Evolutionary conservation across 1,284 basidiomycete genomes (phyloP).

Genomic region (Takashimella tepidaria): DNA sequence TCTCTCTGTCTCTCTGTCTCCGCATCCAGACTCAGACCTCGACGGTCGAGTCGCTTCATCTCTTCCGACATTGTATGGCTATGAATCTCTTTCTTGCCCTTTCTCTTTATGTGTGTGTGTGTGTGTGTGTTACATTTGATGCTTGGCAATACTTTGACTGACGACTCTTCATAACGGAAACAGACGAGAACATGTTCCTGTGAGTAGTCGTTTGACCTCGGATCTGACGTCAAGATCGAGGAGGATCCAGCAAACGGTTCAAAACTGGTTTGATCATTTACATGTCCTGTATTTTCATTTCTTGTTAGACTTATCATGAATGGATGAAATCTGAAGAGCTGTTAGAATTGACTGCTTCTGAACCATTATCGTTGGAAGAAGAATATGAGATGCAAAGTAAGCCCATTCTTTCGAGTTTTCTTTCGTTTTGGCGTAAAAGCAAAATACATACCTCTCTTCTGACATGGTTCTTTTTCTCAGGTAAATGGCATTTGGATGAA

Average conservation of each 20-base stretch:
- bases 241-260: too few species aligned
- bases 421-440: not conserved
- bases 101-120: too few species aligned
- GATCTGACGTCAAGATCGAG: too few species aligned
- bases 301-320: slow-evolving; percentile 73
- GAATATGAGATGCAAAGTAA: slow-evolving; percentile 90
- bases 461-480: slow-evolving; percentile 45
- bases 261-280: too few species aligned
- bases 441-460: too few species aligned
- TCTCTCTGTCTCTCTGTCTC: too few species aligned
- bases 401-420: slow-evolving; percentile 38
- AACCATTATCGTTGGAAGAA: slow-evolving; percentile 72
- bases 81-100: too few species aligned
- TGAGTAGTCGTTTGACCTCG: slow-evolving; percentile 44
- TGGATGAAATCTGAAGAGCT: slow-evolving; percentile 84
- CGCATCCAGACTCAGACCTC: too few species aligned
- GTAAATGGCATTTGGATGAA: slow-evolving; percentile 77
- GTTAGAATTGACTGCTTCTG: slow-evolving; percentile 75
- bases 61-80: too few species aligned
- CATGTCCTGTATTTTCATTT: too few species aligned
- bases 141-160: not conserved
- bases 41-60: too few species aligned
- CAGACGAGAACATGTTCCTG: slow-evolving; percentile 60
- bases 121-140: slow-evolving; percentile 8
- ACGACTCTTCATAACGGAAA: slow-evolving; percentile 3